Base-by-base conservation (phyloP, 129 eudicot species). In the Kitagawia praeruptora region DNA sequence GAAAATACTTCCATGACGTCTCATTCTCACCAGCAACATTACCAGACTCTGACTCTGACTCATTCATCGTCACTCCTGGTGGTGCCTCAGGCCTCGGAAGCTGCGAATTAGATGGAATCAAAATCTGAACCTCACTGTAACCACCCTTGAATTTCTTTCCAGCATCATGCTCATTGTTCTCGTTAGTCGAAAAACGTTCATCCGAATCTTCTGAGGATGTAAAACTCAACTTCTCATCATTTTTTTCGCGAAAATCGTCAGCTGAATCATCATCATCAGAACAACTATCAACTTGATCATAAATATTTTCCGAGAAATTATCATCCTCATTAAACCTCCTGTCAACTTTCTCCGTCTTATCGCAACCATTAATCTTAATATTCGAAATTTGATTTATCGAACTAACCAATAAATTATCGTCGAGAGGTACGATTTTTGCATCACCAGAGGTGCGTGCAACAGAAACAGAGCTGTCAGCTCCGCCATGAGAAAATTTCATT, bases 71-170 rank as follows among this genome's bases (percentile, higher is more conserved):
- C 19, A 61, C 34, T 19, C 82, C 85, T 2, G 83, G 75, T 23
- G 88, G 88, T 39, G 81, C 79, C 77, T 84, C 88, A 5, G 90
- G 90, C 66, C 77, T 84, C 25, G 90, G 90, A 1, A 87, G 85
- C 39, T 48, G 71, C 11, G 82, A 79, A 78, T 83, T 63, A 25
- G 77, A 73, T 34, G 69, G 75, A 15, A 64, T 67, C 0, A 83
- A 42, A 21, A 76, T 34, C 61, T 61, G 70, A 3, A 67, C 80
- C 70, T 80, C 81, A 8, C 67, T 3, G n/a, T 54, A 54, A 70
- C 40, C 77, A 27, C 79, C 74, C 58, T 77, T 40, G 40, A 58
- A 18, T 27, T 79, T 71, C 31, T 64, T 70, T 77, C 38, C 82
- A 61, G 41, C 72, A 14, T 14, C 14, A 4, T 25, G 28, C 27